Evolutionary conservation across 1,139 yeast species (phyloP), one percentile per base, ranked within the genome.

Genomic region (Sugiyamaella xylanicola): DNA sequence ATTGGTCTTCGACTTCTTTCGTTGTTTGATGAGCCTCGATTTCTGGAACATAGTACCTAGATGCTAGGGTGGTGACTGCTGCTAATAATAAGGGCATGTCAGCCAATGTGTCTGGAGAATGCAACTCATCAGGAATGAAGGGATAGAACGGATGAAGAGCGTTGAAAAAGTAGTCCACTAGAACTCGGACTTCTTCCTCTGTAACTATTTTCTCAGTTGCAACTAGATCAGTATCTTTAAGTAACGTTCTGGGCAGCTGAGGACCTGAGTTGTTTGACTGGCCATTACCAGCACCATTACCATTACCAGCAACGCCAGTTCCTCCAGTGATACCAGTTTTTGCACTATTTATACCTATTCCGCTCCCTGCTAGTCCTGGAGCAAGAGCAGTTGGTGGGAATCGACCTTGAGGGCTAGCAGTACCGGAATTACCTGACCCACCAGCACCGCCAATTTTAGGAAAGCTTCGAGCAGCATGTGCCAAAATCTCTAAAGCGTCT

Each of bases 141-240:
- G 97, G 97, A 71, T 87, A 91, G 68, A 84, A 92, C 0, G 97
- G 97, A 68, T 89, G 95, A 84, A 92, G 80, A 2, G 90, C 83
- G 8, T 82, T 72, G 68, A 89, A 89, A 69, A 88, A 92, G 53
- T 85, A 74, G 47, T 80, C 75, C 29, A 90, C 81, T 36, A 89
- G 73, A 51, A 74, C 71, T 55, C 78, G 79, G 0, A 96, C 95
- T 66, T 89, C 96, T 0, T 67, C 71, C 61, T 82, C 91, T 0
- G 87, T 77, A 16, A 91, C 67, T 50, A 87, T 77, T n/a, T 84
- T 83, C 40, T 74, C 66, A n/a, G 74, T 74, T 1, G 85, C 86
- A 53, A 89, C 85, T 62, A 86, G 85, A 51, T 85, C 89, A 50
- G 86, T 80, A 60, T 81, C 85, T 0, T 82, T 72, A 22, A 87